Conservation (phyloP, 2,329 filamentous ascomycete genomes). For the Xylaria hypoxylon region DNA sequence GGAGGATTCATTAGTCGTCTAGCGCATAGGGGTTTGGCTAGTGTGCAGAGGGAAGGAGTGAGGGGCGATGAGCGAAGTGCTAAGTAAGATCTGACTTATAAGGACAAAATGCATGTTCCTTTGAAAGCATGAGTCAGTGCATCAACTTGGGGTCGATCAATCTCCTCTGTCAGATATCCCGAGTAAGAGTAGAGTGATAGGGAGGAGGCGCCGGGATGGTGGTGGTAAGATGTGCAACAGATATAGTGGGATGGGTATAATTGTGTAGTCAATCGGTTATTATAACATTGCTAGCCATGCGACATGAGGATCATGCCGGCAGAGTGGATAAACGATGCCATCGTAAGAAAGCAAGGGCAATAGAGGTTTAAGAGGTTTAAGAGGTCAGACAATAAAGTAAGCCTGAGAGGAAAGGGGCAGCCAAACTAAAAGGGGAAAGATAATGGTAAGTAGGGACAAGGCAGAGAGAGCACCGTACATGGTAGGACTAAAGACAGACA, state of each 20-base stretch:
- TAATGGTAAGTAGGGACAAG: slow-evolving; percentile 8
- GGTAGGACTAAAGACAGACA: slow-evolving; percentile 5
- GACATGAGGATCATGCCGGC: slow-evolving; percentile 1
- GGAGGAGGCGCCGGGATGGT: background rate
- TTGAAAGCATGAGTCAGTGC: background rate
- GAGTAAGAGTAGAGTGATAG: background rate
- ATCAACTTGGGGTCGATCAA: background rate
- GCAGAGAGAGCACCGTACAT: background rate
- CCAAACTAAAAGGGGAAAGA: background rate
- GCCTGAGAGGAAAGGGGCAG: background rate
- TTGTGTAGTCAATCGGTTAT: background rate
- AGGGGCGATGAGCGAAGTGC: background rate
- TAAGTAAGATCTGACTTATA: slow-evolving; percentile 1
- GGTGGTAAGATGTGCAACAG: background rate
- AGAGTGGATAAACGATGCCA: background rate
- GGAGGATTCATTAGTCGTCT: slow-evolving; percentile 25
- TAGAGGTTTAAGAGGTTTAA: no score
- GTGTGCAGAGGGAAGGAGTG: background rate
- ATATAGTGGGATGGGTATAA: background rate
- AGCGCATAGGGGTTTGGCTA: background rate
- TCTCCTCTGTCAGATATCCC: background rate
- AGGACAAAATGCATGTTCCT: slow-evolving; percentile 8
- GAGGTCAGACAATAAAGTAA: background rate
- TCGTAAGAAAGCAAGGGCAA: background rate
- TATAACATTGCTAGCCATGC: background rate